These are phyloP conservation scores for Tulasnella sp. DNA, from an alignment of 768 basidiomycete species.

Conservation along the genomic window DNA sequence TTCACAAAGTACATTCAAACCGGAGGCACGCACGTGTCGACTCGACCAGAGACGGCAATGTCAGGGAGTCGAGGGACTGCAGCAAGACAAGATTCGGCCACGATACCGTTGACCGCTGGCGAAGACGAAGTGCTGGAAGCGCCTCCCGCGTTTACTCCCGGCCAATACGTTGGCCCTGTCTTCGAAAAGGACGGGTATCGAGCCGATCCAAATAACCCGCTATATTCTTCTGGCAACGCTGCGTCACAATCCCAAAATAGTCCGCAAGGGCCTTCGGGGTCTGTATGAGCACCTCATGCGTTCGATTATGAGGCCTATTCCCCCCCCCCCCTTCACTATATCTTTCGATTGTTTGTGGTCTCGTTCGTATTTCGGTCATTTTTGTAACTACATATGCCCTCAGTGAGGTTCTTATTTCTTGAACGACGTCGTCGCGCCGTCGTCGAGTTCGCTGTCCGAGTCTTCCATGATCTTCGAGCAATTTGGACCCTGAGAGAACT, in stretches of 20 bases:
- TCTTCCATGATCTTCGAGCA: not conserved
- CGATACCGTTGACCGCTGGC: constrained; percentile 17
- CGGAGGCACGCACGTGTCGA: not conserved
- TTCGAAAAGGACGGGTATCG: constrained; percentile 24
- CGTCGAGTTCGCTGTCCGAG: not conserved
- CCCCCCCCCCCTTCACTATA: not conserved
- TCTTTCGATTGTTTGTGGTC: not conserved
- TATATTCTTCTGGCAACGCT: not conserved
- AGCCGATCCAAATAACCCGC: constrained; percentile 5
- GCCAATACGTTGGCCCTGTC: constrained; percentile 20
- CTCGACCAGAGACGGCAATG: not conserved
- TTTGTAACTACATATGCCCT: not conserved
- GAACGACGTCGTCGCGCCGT: not conserved
- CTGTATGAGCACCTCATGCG: not conserved
- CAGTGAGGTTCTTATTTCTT: not conserved
- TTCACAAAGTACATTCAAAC: constrained; percentile 21
- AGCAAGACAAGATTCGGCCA: not conserved
- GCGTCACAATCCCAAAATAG: not conserved
- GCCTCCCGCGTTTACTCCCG: constrained; percentile 23
- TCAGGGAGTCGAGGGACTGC: not conserved
- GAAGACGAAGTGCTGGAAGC: not conserved
- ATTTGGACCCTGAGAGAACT: constrained; percentile 1
- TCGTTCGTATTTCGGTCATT: not conserved
- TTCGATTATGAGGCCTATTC: no score
- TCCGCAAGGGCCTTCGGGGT: not conserved